Evolutionary conservation across 2,329 filamentous ascomycete species (phyloP).

Genomic region (Penicillium occitanis): DNA sequence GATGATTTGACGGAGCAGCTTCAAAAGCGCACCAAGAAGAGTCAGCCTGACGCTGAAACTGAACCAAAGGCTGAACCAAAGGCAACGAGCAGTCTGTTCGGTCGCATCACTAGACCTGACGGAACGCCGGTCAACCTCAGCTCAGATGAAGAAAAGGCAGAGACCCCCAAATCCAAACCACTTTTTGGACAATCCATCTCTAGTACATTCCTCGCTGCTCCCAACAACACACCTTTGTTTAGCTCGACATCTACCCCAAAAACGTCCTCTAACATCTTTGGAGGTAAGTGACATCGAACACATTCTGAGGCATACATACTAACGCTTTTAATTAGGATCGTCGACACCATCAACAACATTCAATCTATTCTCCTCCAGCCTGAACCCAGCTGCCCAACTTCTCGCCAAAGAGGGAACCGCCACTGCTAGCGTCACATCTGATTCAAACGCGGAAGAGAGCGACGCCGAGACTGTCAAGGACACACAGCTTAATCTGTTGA

Average conservation of each 20-base stretch:
- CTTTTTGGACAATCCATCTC: conserved; percentile 16
- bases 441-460: conserved; percentile 23
- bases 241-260: conserved; percentile 11
- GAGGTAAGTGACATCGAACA: conserved; percentile 11
- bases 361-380: conserved; percentile 9
- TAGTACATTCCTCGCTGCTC: background rate
- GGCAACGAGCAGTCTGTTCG: conserved; percentile 12
- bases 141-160: conserved; percentile 19
- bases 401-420: conserved; percentile 29
- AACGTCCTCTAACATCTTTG: conserved; percentile 18
- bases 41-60: background rate
- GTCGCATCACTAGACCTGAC: conserved; percentile 17
- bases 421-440: conserved; percentile 20
- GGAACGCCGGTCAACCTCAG: conserved; percentile 20
- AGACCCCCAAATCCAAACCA: conserved; percentile 11
- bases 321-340: background rate
- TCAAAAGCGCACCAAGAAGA: conserved; percentile 15
- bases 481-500: conserved; percentile 69
- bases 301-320: background rate
- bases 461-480: conserved; percentile 40
- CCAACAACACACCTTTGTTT: conserved; percentile 10
- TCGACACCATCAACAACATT: conserved; percentile 10
- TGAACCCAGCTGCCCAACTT: conserved; percentile 13
- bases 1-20: conserved; percentile 17
- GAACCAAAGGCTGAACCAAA: conserved; percentile 8